Evolutionary conservation across 1,284 basidiomycete genomes (phyloP), one percentile per base, ranked within the genome.

Genomic region (Kalmanozyma brasiliensis): DNA sequence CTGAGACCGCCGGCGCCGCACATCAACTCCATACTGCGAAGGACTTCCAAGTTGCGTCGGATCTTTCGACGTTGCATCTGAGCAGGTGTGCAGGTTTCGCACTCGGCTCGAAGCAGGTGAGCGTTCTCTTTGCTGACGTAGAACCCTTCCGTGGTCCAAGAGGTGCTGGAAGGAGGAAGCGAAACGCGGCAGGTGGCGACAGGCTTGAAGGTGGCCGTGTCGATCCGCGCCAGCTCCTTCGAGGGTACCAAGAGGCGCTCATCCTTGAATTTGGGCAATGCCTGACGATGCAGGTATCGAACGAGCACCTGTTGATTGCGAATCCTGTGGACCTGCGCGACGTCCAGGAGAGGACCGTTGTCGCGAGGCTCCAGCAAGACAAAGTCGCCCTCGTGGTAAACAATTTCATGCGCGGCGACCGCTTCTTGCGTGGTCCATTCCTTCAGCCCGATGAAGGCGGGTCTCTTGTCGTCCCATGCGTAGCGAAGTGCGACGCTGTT

Each of bases 371-470:
- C 13, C 0, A 68, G 37, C 19, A 46, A 23, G 10, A 70, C 45
- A 13, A 64, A 70, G 29, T 70, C 66, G 35, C 66, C 66, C 24
- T 64, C 61, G 52, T 70, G 66, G n/a, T 49, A 64, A 1, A 13
- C 20, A 4, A 44, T n/a, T 13, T 26, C 10, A 11, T 19, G 4
- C 14, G 23, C 32, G n/a, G 19, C 30, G 2, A 13, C 3, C 22
- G 22, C 8, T 9, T 17, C 10, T 22, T 30, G 22, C 2, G 29
- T 29, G 13, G 49, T 35, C 55, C 49, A 65, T 10, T 55, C 43
- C 13, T 49, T 24, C 17, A 65, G 40, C 0, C 47, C 38, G 2
- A 48, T 4, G 30, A 66, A 52, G 0, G 63, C 56, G 6, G 57
- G 47, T 3, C 40, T 6, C 8, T 17, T n/a, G 3, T 22, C 40